phyloP scores from a whole-genome alignment of 2,329 filamentous ascomycete species.

The Aspergillus clavatus region DNA sequence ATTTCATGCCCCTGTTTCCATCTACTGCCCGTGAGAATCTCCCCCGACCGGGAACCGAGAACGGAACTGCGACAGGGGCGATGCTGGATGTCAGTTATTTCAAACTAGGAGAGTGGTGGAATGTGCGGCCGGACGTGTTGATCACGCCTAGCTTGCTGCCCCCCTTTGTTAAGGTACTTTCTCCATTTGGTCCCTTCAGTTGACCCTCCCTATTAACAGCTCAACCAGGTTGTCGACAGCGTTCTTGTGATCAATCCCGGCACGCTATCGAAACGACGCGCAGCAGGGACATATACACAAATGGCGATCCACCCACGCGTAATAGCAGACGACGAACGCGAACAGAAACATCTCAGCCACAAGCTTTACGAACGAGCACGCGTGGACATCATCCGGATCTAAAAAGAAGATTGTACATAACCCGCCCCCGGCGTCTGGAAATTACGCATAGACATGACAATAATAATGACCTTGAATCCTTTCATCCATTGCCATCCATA shows the following conservation, averaged over 20 bases:
- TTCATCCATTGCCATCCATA: background rate
- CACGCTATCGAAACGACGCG: slow-evolving; percentile 75
- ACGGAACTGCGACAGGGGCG: slow-evolving; percentile 63
- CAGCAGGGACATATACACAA: slow-evolving; percentile 78
- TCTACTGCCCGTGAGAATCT: slow-evolving; percentile 64
- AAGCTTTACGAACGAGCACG: slow-evolving; percentile 75
- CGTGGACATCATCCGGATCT: slow-evolving; percentile 82
- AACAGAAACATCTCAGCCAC: slow-evolving; percentile 61
- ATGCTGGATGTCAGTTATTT: slow-evolving; percentile 79
- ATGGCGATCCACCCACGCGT: slow-evolving; percentile 67
- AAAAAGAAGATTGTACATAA: slow-evolving; percentile 15
- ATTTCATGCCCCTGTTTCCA: slow-evolving; percentile 87
- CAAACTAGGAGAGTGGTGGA: slow-evolving; percentile 86
- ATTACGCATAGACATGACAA: slow-evolving; percentile 1
- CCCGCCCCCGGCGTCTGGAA: background rate
- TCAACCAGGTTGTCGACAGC: slow-evolving; percentile 73
- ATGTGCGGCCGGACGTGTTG: slow-evolving; percentile 77
- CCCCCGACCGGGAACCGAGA: slow-evolving; percentile 59
- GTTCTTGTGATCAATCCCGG: slow-evolving; percentile 90
- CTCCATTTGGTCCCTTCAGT: too few species aligned
- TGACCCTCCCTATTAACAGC: slow-evolving; percentile 2
- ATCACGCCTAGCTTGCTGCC: slow-evolving; percentile 76
- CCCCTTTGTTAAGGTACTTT: slow-evolving; percentile 76
- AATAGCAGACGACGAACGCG: slow-evolving; percentile 55
- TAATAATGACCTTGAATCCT: background rate